Base-by-base conservation (phyloP, 2,329 filamentous ascomycete genomes). In the Aureobasidium subglaciale region DNA sequence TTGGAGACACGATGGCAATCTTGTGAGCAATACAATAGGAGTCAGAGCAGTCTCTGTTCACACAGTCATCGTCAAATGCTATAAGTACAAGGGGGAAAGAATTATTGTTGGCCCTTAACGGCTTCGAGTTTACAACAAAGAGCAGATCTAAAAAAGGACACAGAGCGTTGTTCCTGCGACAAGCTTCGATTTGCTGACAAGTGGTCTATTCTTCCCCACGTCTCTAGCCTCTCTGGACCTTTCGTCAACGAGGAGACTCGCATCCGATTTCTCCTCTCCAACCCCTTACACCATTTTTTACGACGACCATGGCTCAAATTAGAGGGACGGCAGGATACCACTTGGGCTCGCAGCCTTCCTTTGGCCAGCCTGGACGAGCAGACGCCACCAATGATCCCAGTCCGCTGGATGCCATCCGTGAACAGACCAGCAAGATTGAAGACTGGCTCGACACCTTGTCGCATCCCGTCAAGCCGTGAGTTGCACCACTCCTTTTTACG, bases 341-440 rank as follows among this genome's bases (percentile, higher is more conserved):
- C 75, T 82, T 93, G 70, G 86, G 86, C 67, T 81, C 85, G 70
- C 83, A 85, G 67, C 85, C 83, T 67, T 55, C 49, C 9, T 63
- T 63, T 55, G 85, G 82, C 61, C 82, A 79, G 45, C 78, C 78
- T 58, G 78, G 75, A 65, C 77, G 74, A 62, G 74, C 71, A 63
- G 80, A 86, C 63, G 82, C 78, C 58, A 81, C 78, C 57, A 81
- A 79, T 68, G 85, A 90, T 65, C 81, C 86, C 46, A 89, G 83
- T 71, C 84, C 87, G 57, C 82, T 99, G 64, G 93, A 96, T 71
- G 82, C 89, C 65, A 90, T 99, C 69, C 82, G 93, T 61, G 84
- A 90, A 71, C 91, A 97, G 74, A 99, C 93, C 50, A 96, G 88
- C 85, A 97, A 96, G 81, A 92, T 99, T 63, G 93, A 99, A 76